Conservation (phyloP, 1,139 yeast species). For the Pichia sp. region DNA sequence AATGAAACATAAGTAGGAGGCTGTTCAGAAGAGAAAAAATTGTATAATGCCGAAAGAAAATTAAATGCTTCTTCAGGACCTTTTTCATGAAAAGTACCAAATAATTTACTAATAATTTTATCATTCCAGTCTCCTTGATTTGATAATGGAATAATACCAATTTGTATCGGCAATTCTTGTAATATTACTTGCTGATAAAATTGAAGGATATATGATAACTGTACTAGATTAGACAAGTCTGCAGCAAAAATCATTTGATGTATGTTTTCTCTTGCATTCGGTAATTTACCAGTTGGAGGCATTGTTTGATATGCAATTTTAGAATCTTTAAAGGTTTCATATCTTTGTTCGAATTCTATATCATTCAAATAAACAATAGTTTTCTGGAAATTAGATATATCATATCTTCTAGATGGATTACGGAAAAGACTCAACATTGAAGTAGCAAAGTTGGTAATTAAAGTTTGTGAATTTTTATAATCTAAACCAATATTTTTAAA, state of each 20-base stretch:
- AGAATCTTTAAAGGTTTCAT: slow-evolving; percentile 41
- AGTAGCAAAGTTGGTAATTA: slow-evolving; percentile 41
- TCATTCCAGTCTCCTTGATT: slow-evolving; percentile 19
- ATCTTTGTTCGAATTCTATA: slow-evolving; percentile 56
- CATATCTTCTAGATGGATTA: slow-evolving; percentile 29
- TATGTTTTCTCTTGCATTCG: slow-evolving; percentile 65
- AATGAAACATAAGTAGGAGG: slow-evolving; percentile 8
- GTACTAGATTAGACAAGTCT: slow-evolving; percentile 50
- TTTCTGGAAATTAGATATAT: slow-evolving; percentile 28
- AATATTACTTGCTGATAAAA: slow-evolving; percentile 46
- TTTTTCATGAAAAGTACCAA: slow-evolving; percentile 29
- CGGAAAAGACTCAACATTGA: slow-evolving; percentile 6
- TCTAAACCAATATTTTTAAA: slow-evolving; percentile 36
- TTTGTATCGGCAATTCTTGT: slow-evolving; percentile 65
- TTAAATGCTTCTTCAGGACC: slow-evolving; percentile 25
- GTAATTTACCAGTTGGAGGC: slow-evolving; percentile 51
- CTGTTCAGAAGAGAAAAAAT: slow-evolving; percentile 13
- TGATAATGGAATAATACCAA: slow-evolving; percentile 70
- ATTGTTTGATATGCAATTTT: slow-evolving; percentile 43
- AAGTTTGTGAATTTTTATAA: slow-evolving; percentile 32
- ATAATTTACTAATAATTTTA: slow-evolving; percentile 29
- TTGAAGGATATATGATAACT: slow-evolving; percentile 42
- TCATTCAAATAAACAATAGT: slow-evolving; percentile 73
- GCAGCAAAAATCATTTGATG: slow-evolving; percentile 70
- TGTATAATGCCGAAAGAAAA: slow-evolving; percentile 21